Base-by-base conservation (phyloP, 1,139 yeast genomes). In the Debaryomyces fabryi region DNA sequence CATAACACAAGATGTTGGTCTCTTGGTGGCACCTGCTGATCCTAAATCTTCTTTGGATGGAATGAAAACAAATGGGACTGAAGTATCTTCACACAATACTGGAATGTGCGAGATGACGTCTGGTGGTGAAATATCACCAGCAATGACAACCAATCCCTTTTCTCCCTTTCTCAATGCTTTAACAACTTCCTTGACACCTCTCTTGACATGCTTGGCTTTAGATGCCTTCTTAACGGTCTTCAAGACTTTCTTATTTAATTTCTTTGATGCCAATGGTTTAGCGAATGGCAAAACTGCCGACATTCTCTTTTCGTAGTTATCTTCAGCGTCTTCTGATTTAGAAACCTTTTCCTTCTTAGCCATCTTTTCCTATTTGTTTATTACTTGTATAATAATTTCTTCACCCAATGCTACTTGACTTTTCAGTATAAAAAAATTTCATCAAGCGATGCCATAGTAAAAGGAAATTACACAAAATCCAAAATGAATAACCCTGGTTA, bases 131-230 rank as follows among this genome's bases (percentile, higher is more conserved):
- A 95, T 93, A 67, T 95, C 99, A 56, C 99, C 98, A 38, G 99
- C 99, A 72, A 95, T 84, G 58, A 95, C 76, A 35, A 95, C 99
- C 49, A 95, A 80, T 47, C 99, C 99, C 74, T 93, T 93, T 69
- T 92, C 98, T 57, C 98, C 98, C 74, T 93, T 93, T 78, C 99
- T 85, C 58, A 95, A 81, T 34, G 98, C 95, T 76, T 95, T 95
- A 61, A 93, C 98, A 41, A 93, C 99, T 74, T 95, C 99, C 74
- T 95, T 95, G 50, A 93, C 99, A 66, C 99, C 99, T 72, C 99
- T 83, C 77, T 91, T 92, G 61, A 95, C 97, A 71, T 93, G 97
- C 76, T 95, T 93, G 56, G 97, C 96, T 75, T 93, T 93, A 49
- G 98, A 90, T 9, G 97, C 97, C 71, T 90, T 92, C 80, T 93